phyloP scores from a whole-genome alignment of 164 flowering plant species.

The Annona squamosa region DNA sequence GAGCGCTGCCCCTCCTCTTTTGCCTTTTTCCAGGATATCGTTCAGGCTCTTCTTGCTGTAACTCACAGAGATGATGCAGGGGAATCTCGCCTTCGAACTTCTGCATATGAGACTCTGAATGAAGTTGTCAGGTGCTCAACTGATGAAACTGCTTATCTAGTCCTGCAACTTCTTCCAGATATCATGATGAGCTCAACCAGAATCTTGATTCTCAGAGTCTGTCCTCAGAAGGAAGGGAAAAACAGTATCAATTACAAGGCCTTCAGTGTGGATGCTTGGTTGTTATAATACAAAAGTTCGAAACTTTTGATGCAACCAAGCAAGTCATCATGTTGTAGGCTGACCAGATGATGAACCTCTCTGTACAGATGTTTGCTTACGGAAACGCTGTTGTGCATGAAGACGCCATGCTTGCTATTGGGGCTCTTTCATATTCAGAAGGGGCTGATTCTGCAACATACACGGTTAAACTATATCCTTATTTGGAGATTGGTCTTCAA shows the following conservation, averaged over 20 bases:
- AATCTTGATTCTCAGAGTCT: conserved; percentile 42
- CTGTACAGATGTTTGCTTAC: conserved; percentile 47
- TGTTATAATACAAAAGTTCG: conserved; percentile 54
- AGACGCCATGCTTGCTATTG: conserved; percentile 65
- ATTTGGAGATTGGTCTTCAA: conserved; percentile 59
- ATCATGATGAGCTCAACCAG: conserved; percentile 51
- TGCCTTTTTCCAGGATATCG: conserved; percentile 52
- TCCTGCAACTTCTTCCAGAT: conserved; percentile 42
- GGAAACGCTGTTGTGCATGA: conserved; percentile 59
- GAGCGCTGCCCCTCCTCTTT: conserved; percentile 30
- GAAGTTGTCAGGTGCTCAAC: conserved; percentile 61
- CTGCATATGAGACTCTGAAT: conserved; percentile 57
- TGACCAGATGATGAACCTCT: conserved; percentile 56
- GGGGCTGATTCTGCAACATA: conserved; percentile 48
- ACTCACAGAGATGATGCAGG: conserved; percentile 60
- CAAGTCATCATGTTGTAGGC: conserved; percentile 42
- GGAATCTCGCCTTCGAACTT: conserved; percentile 50
- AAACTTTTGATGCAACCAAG: conserved; percentile 41
- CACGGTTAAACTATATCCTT: conserved; percentile 50
- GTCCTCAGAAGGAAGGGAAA: conserved; percentile 49
- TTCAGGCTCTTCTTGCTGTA: conserved; percentile 45
- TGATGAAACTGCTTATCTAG: conserved; percentile 48
- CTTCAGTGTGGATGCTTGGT: conserved; percentile 60
- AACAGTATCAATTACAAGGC: conserved; percentile 51
- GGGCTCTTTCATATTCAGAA: conserved; percentile 51